Evolutionary conservation across 164 flowering plant genomes (phyloP).

Genomic region (Buxus sempervirens): DNA sequence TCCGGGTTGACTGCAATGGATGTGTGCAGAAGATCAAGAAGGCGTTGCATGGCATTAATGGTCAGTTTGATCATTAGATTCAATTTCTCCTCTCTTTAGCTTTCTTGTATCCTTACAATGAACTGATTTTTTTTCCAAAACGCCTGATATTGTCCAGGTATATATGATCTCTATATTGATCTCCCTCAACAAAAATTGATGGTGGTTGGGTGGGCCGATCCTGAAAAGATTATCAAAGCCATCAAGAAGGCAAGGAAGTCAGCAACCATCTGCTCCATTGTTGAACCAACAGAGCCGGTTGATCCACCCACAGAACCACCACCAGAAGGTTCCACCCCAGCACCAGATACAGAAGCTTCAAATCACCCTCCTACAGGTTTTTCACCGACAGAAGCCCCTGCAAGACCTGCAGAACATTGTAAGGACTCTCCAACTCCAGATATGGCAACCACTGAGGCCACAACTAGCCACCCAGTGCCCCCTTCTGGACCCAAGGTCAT

Average conservation of each 20-base stretch:
- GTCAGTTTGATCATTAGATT: constrained; percentile 19
- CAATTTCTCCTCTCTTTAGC: background rate
- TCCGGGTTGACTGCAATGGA: constrained; percentile 95
- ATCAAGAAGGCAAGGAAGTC: constrained; percentile 75
- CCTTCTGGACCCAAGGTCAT: constrained; percentile 41
- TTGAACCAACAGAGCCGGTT: constrained; percentile 35
- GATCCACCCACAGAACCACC: constrained; percentile 37
- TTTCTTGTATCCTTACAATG: background rate
- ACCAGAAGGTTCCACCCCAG: constrained; percentile 31
- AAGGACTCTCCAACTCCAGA: constrained; percentile 35
- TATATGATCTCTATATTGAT: constrained; percentile 63
- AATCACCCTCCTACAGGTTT: constrained; percentile 25
- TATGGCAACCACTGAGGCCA: constrained; percentile 20
- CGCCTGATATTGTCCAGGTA: constrained; percentile 44
- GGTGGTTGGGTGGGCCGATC: constrained; percentile 84
- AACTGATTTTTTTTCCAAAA: background rate
- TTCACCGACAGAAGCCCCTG: constrained; percentile 29
- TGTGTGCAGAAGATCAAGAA: constrained; percentile 96
- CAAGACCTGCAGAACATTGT: constrained; percentile 28
- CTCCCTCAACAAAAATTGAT: constrained; percentile 75
- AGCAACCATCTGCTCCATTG: constrained; percentile 71
- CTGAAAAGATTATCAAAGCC: constrained; percentile 73
- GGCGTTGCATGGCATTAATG: constrained; percentile 68
- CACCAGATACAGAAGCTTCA: constrained; percentile 24
- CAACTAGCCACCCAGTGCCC: constrained; percentile 21